Evolutionary conservation across 129 eudicot species (phyloP), one percentile per base, ranked within the genome.

Genomic region (Erigeron canadensis): DNA sequence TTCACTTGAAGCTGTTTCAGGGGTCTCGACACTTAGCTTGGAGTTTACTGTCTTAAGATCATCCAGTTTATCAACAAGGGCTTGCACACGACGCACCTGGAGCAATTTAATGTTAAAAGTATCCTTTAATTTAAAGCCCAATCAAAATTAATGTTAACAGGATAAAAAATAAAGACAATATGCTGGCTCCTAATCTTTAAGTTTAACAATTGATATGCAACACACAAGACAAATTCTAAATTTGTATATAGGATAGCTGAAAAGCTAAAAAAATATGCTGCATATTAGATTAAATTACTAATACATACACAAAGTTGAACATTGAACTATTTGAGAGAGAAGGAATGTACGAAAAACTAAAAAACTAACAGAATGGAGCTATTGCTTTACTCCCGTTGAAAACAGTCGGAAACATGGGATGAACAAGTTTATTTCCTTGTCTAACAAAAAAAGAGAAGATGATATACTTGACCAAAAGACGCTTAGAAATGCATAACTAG

Each of bases 61-160:
- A 77, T 95, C 97, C 75, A 86, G 41, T 34, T 67, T 80, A 19
- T 94, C 97, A 43, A 94, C 87, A 44, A 87, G 75, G 73, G 91
- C 72, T 74, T 90, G 99, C 22, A 94, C 89, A 40, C 97, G 95
- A 50, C 88, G 85, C 39, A 94, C 97, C 97, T 94, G 91, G 22
- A 72, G 61, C 63, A 22, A 6, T 12, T n/a, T 5, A 75, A 75
- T 75, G 69, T 23, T 60, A 43, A 44, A 28, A 57, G 58, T 43
- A 34, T 42, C 68, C 68, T 50, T 57, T 16, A 0, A 16, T 71
- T 7, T 16, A 71, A 11, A 1, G 34, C 3, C 34, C 34, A 28
- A 3, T 28, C 39, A 69, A 69, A 17, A 51, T 34, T 22, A 51
- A 47, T 23, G 61, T 13, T 68, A 47, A n/a, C 63, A 38, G 17